These are phyloP conservation scores for Ilyonectria sp. DNA, from an alignment of 2,329 filamentous ascomycete species.

Conservation along the genomic window DNA sequence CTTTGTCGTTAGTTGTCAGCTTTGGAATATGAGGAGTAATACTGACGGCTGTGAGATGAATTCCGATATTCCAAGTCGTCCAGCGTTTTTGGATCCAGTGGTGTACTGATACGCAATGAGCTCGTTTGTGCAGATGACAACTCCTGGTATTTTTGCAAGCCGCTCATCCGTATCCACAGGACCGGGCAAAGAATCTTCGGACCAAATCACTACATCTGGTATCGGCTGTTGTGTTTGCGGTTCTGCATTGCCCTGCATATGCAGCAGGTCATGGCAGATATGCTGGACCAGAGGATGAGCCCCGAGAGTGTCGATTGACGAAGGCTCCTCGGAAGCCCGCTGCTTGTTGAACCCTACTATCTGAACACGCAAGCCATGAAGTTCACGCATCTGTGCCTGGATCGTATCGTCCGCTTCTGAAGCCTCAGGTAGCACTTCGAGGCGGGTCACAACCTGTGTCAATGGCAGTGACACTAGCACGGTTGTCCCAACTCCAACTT, in stretches of 20 bases:
- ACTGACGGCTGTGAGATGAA: slow-evolving; percentile 58
- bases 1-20: not conserved
- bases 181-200: slow-evolving; percentile 27
- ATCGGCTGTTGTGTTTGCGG: slow-evolving; percentile 18
- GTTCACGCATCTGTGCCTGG: slow-evolving; percentile 42
- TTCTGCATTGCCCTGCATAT: slow-evolving; percentile 39
- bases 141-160: slow-evolving; percentile 38
- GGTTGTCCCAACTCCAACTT: slow-evolving; percentile 54
- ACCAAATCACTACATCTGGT: slow-evolving; percentile 50
- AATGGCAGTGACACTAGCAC: slow-evolving; percentile 46
- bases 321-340: slow-evolving; percentile 1
- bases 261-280: slow-evolving; percentile 31
- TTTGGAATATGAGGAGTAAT: accelerated
- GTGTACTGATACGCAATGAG: slow-evolving; percentile 49
- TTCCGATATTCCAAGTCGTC: slow-evolving; percentile 49
- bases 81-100: slow-evolving; percentile 36
- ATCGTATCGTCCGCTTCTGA: not conserved
- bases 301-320: not conserved
- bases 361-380: slow-evolving; percentile 51
- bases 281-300: slow-evolving; percentile 7
- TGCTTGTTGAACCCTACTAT: not conserved
- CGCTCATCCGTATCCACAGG: not conserved
- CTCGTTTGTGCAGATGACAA: slow-evolving; percentile 54
- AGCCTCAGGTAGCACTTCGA: slow-evolving; percentile 46
- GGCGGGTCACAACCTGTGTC: not conserved